phyloP scores from a whole-genome alignment of 2,329 filamentous ascomycete genomes.

The Cladosporium halotolerans region DNA sequence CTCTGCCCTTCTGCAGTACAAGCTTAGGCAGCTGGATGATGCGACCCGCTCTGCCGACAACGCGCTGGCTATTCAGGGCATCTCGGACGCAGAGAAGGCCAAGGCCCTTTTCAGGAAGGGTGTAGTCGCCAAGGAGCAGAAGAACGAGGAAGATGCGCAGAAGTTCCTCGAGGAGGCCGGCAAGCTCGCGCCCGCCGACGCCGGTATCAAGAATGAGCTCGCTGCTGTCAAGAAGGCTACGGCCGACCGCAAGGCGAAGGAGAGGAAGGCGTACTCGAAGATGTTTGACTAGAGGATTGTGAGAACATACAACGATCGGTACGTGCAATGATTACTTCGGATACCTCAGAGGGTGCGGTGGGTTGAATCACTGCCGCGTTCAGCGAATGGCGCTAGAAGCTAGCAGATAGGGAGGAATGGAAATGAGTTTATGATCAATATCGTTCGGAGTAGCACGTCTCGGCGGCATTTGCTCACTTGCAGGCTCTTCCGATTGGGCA shows the following conservation, averaged over 20 bases:
- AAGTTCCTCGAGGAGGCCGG: conserved; percentile 39
- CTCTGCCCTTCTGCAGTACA: conserved; percentile 76
- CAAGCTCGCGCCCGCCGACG: conserved; percentile 58
- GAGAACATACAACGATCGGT: neutral
- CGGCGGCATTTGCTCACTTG: too few relatives aligned
- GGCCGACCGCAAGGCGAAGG: conserved; percentile 69
- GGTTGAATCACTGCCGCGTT: too few relatives aligned
- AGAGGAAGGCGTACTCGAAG: conserved; percentile 89
- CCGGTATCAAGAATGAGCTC: conserved; percentile 68
- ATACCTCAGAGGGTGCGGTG: too few relatives aligned
- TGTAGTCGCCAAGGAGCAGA: conserved; percentile 65
- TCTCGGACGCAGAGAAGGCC: conserved; percentile 70
- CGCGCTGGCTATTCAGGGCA: conserved; percentile 61
- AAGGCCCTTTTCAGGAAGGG: conserved; percentile 86
- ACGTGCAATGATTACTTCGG: too few relatives aligned
- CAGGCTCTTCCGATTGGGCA: too few relatives aligned
- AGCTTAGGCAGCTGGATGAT: conserved; percentile 66
- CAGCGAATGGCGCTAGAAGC: too few relatives aligned
- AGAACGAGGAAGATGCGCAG: conserved; percentile 74
- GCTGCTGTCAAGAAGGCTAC: conserved; percentile 70
- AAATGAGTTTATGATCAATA: too few relatives aligned
- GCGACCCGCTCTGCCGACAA: conserved; percentile 63
- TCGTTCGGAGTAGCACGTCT: too few relatives aligned
- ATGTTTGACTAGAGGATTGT: conserved; percentile 57
- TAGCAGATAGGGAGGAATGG: too few relatives aligned